Conservation (phyloP, 805 yeast genomes). For the Metschnikowia baotianmanensis region DNA sequence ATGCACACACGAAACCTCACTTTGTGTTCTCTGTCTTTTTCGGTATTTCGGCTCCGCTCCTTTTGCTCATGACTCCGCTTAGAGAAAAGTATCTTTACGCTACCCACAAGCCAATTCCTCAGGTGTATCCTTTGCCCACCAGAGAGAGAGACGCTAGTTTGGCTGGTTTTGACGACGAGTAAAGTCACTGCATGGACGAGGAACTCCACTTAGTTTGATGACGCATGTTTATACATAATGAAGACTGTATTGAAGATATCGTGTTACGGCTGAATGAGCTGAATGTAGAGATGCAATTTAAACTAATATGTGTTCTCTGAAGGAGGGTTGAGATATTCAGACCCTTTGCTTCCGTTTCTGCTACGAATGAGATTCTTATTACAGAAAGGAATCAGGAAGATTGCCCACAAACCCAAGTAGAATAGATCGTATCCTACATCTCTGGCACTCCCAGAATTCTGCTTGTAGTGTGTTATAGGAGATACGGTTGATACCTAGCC, state of each 20-base stretch:
- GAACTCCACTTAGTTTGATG: not conserved
- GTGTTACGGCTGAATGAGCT: too few relatives aligned
- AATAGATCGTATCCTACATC: too few relatives aligned
- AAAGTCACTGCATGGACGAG: not conserved
- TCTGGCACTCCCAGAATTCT: too few relatives aligned
- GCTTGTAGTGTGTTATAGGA: too few relatives aligned
- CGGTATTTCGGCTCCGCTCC: conserved; percentile 66
- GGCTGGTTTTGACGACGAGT: conserved; percentile 55
- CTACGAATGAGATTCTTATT: too few relatives aligned
- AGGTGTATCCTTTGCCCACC: conserved; percentile 54
- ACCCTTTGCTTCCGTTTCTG: too few relatives aligned
- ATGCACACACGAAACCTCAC: conserved; percentile 75
- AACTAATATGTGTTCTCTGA: too few relatives aligned
- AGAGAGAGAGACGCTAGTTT: conserved; percentile 49
- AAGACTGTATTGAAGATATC: not conserved
- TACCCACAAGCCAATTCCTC: conserved; percentile 66
- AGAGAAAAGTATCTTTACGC: conserved; percentile 66
- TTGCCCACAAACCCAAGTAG: too few relatives aligned
- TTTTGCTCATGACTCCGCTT: conserved; percentile 60
- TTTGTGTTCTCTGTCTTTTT: conserved; percentile 61
- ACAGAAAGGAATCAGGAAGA: too few relatives aligned
- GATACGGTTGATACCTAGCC: too few relatives aligned
- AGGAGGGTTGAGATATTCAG: too few relatives aligned
- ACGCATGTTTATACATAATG: not conserved
- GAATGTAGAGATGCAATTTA: too few relatives aligned